Base-by-base conservation (phyloP, 202 grass and related monocot genomes). In the Digitaria exilis region DNA sequence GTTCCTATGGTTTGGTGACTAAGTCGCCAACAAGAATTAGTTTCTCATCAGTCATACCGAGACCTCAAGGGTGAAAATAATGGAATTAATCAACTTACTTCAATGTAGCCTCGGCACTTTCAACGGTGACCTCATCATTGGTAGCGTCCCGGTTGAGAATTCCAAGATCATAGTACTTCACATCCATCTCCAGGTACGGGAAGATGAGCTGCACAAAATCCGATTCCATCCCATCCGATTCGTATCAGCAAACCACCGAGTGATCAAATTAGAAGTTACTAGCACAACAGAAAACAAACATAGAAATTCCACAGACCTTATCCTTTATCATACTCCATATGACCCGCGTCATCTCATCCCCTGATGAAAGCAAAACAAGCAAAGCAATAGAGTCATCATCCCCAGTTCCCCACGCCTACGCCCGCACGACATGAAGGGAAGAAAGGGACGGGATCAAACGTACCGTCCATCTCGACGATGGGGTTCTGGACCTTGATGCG, bases 241-340 rank as follows among this genome's bases (percentile, higher is more conserved):
- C 5, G 5, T 51, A 30, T 55, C 60, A 87, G 28, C 51, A 30
- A 62, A 31, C 62, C 30, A 80, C 35, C 50, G 32, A 62, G 13
- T 41, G 28, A 25, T 41, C 11, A 31, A 70, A 70, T 1, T 55
- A 51, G 32, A 35, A 28, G n/a, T 21, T 5, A 42, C 64, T 43
- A 55, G 24, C 44, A 70, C 34, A 80, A 7, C 65, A 71, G 1
- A 42, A 26, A 43, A 45, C 24, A 77, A 77, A 2, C 16, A 71
- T 29, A 60, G 16, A 69, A 84, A 64, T 43, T 14, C 11, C 30
- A 76, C 48, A 19, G 46, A 95, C 95, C 90, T 97, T 97, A 80
- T 97, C 95, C 82, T 97, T 97, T 55, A 97, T 95, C 90, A 91
- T 85, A 64, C 82, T 94, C 95, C 95, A 97, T 21, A 97, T 93